Conservation (phyloP, 257 asterid genomes). For the Dorcoceras hygrometricum region DNA sequence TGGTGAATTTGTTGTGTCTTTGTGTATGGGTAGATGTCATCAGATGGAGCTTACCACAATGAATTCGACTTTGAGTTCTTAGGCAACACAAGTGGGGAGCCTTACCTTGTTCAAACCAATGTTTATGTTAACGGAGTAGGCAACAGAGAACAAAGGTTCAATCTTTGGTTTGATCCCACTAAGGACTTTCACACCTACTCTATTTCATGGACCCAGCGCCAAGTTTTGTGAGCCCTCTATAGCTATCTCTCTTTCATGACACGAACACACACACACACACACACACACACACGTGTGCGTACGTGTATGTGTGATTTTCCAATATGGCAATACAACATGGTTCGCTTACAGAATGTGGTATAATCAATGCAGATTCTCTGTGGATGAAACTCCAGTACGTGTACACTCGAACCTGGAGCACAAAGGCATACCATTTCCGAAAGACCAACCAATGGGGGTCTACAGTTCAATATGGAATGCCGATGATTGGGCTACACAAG, state of each 20-base stretch:
- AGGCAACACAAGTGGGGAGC: constrained; percentile 85
- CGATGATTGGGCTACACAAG: constrained; percentile 95
- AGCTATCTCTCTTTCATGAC: neutral
- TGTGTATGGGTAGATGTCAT: constrained; percentile 66
- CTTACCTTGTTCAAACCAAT: constrained; percentile 79
- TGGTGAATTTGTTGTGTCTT: neutral
- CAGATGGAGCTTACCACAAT: constrained; percentile 73
- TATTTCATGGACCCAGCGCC: constrained; percentile 67
- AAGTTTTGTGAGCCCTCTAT: constrained; percentile 66
- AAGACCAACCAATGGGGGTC: constrained; percentile 83
- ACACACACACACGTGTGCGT: neutral
- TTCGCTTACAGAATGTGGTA: neutral
- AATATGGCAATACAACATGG: no score
- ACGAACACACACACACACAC: neutral
- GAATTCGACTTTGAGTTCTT: constrained; percentile 90
- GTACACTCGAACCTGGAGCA: constrained; percentile 75
- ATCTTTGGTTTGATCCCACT: constrained; percentile 90
- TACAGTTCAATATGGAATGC: constrained; percentile 94
- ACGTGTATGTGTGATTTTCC: neutral
- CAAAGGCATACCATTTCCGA: constrained; percentile 74
- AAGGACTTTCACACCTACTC: constrained; percentile 77
- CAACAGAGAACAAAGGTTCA: constrained; percentile 76
- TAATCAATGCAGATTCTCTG: constrained; percentile 49
- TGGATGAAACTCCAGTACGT: constrained; percentile 82
- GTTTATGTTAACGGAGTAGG: constrained; percentile 82